phyloP scores from a whole-genome alignment of 345 rosid species.

The Diplotaxis tenuifolia region DNA sequence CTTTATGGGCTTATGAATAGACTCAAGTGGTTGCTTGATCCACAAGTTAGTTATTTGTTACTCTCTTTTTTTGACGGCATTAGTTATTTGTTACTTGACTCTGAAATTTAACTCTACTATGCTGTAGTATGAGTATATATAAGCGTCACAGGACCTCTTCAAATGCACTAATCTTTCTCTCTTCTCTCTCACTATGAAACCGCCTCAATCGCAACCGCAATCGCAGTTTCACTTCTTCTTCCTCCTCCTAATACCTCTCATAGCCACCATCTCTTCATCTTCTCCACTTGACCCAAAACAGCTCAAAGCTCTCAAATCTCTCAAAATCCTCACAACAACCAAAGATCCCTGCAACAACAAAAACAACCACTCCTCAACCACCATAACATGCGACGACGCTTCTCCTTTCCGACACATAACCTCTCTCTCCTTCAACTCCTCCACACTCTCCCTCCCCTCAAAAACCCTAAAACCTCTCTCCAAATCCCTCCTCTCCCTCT shows the following conservation, averaged over 20 bases:
- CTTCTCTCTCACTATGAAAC: slow-evolving; percentile 38
- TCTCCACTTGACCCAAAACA: slow-evolving; percentile 68
- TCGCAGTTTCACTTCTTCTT: slow-evolving; percentile 17
- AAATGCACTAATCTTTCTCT: slow-evolving; percentile 10
- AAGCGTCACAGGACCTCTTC: slow-evolving; percentile 11
- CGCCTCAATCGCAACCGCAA: slow-evolving; percentile 10
- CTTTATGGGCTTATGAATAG: background rate
- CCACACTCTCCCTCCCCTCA: slow-evolving; percentile 49
- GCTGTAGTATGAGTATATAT: background rate
- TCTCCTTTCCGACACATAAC: slow-evolving; percentile 69
- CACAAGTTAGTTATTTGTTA: slow-evolving; percentile 1
- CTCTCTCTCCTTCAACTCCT: slow-evolving; percentile 62
- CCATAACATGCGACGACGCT: slow-evolving; percentile 52
- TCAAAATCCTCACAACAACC: slow-evolving; percentile 49
- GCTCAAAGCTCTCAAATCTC: slow-evolving; percentile 59
- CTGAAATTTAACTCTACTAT: background rate
- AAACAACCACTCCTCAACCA: slow-evolving; percentile 28
- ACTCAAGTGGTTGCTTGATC: slow-evolving; percentile 9
- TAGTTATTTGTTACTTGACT: too few species aligned
- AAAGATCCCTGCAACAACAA: slow-evolving; percentile 57
- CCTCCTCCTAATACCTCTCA: slow-evolving; percentile 1
- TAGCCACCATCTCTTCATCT: slow-evolving; percentile 26
- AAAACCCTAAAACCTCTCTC: slow-evolving; percentile 64
- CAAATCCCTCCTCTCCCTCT: slow-evolving; percentile 51
- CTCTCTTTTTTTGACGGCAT: too few species aligned